Percentiles rank a stretch among this genome's conserved stretches.
Conservation (phyloP, 352 stramenopile species). For the Globisporangium nodosum region DNA sequence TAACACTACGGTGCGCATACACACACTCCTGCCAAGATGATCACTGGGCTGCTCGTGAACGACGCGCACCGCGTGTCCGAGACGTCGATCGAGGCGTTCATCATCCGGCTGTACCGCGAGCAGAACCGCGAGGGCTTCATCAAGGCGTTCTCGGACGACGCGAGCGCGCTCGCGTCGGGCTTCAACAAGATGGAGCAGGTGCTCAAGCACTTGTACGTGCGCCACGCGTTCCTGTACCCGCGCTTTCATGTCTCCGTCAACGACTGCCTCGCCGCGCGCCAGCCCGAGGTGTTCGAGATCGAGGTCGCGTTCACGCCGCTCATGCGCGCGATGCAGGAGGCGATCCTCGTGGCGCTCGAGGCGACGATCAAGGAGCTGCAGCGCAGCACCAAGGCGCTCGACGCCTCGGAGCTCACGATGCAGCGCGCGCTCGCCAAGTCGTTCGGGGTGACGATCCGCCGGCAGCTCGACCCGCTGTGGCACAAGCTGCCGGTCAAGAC, state of each 20-base stretch:
- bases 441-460: constrained; percentile 53
- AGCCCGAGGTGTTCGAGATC: constrained; percentile 93
- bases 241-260: constrained; percentile 93
- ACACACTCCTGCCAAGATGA: constrained; percentile 23
- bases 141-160: constrained; percentile 95
- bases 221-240: constrained; percentile 92
- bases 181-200: constrained; percentile 96
- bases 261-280: constrained; percentile 74
- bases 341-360: constrained; percentile 91
- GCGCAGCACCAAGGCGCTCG: constrained; percentile 76
- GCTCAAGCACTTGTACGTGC: constrained; percentile 92
- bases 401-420: constrained; percentile 86
- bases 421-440: constrained; percentile 91
- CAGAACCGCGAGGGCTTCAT: constrained; percentile 90
- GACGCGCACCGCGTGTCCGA: constrained; percentile 92
- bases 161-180: constrained; percentile 82
- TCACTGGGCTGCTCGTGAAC: constrained; percentile 92
- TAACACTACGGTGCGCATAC: no score
- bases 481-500: constrained; percentile 91
- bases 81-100: constrained; percentile 96
- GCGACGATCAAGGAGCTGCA: constrained; percentile 93
- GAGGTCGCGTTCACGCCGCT: constrained; percentile 86
- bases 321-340: constrained; percentile 94
- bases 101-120: constrained; percentile 92
- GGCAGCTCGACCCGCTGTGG: constrained; percentile 96